Evolutionary conservation across 768 basidiomycete species (phyloP), one percentile per base, ranked within the genome.

Genomic region (Termitomyces sp.): DNA sequence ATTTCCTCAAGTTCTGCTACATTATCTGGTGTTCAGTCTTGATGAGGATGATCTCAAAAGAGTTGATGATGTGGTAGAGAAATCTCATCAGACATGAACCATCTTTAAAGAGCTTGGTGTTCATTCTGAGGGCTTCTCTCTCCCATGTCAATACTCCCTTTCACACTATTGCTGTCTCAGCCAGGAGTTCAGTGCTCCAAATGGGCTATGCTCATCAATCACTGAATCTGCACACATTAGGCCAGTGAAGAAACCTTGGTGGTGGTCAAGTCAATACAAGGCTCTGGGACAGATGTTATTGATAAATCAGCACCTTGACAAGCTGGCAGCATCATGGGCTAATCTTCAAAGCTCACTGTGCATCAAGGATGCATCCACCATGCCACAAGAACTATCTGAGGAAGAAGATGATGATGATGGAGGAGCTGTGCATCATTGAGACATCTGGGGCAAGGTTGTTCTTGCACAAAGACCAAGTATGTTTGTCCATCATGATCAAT

Each of bases 1-100:
- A 66, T 6, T 31, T 75, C 14, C 58, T 75, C 0, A 71, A 76
- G 50, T 72, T 74, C 60, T 67, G 69, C 10, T 71, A 70, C 50
- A 60, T 70, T n/a, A 64, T 68, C 2, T 67, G 65, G 47, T 6
- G 12, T 51, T 61, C 64, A 45, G 25, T 49, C 46, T 31, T 4
- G 66, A 69, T 52, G 60, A 69, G 1, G 51, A 53, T 12, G 65
- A 64, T 9, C 60, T 77, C 9, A 34, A 50, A 2, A 43, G 59
- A 2, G 36, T 78, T 10, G 45, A 71, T 7, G 57, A 65, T 8
- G 56, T 68, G 5, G 59, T 72, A 0, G 15, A 11, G 3, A 10
- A 11, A 5, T 42, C 6, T 42, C 40, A 42, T 2, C 9, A 5
- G 11, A 11, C 9, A 14, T 15, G 12, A 12, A 9, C 25, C 8